A percentile compares a stretch with the other conserved stretches of the same genome.
These are phyloP conservation scores for Castanea mollissima DNA, from an alignment of 306 rosid genomes.

Conservation along the genomic window DNA sequence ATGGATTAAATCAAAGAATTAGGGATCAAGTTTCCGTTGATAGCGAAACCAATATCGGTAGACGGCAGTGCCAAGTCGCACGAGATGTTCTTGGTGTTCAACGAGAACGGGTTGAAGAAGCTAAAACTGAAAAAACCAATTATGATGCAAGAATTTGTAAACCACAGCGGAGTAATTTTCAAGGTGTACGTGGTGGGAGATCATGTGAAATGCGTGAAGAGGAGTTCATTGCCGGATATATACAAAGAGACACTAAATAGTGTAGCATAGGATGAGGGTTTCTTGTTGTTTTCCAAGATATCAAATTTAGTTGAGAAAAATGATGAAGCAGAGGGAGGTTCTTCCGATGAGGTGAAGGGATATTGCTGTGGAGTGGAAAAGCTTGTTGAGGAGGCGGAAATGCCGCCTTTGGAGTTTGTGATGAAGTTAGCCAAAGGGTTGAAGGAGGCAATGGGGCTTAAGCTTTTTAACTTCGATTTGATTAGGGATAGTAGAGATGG, in stretches of 20 bases:
- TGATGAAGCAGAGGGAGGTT: neutral
- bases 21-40: conserved; percentile 21
- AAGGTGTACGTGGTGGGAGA: conserved; percentile 68
- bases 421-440: conserved; percentile 35
- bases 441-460: conserved; percentile 46
- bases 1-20: neutral
- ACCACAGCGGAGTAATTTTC: conserved; percentile 70
- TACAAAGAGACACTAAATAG: conserved; percentile 18
- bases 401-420: conserved; percentile 43
- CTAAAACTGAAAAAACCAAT: conserved; percentile 25
- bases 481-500: conserved; percentile 41
- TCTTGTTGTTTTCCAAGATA: conserved; percentile 42
- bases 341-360: too few species aligned
- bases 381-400: conserved; percentile 31
- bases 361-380: conserved; percentile 6
- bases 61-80: conserved; percentile 41
- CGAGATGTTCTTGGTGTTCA: conserved; percentile 24
- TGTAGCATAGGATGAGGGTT: conserved; percentile 15
- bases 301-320: conserved; percentile 30
- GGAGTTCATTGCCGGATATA: conserved; percentile 51
- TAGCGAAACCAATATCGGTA: conserved; percentile 27
- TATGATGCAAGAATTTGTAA: conserved; percentile 67
- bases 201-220: conserved; percentile 45
- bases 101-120: conserved; percentile 29
- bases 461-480: conserved; percentile 63